A percentile compares a stretch with the other conserved stretches of the same genome.
Conservation (phyloP, 2,329 filamentous ascomycete genomes). For the Zarea fungicola region DNA sequence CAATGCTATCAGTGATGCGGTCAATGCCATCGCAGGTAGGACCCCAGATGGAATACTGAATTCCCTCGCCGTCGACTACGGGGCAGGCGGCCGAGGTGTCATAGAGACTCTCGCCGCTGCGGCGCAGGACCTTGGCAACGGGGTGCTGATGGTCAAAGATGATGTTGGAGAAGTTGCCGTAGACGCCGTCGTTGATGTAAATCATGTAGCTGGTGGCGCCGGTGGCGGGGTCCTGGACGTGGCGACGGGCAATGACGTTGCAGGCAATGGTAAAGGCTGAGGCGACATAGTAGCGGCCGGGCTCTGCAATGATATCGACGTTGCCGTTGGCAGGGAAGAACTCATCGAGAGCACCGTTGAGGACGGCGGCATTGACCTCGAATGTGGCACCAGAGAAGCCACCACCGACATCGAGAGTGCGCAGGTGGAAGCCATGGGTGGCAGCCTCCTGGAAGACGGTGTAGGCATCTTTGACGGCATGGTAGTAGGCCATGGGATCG, state of each 20-base stretch:
- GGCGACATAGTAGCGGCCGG: constrained; percentile 92
- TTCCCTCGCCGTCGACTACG: constrained; percentile 45
- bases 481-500: constrained; percentile 85
- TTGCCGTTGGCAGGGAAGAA: constrained; percentile 72
- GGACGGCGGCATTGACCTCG: constrained; percentile 78
- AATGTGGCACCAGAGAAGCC: constrained; percentile 91
- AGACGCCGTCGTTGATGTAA: constrained; percentile 95
- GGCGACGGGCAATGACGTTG: constrained; percentile 92
- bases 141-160: constrained; percentile 98
- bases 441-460: constrained; percentile 81
- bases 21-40: constrained; percentile 98
- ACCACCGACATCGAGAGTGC: constrained; percentile 88
- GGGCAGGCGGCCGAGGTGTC: constrained; percentile 47
- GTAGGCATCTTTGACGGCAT: constrained; percentile 85
- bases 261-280: constrained; percentile 91
- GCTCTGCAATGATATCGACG: constrained; percentile 88
- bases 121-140: constrained; percentile 71
- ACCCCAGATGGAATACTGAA: constrained; percentile 95
- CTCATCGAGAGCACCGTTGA: constrained; percentile 74
- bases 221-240: constrained; percentile 65
- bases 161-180: constrained; percentile 98
- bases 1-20: constrained; percentile 78
- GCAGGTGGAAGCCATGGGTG: constrained; percentile 70
- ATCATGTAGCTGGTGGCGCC: constrained; percentile 81
- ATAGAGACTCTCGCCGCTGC: constrained; percentile 53